Base-by-base conservation (phyloP, 2,329 filamentous ascomycete species). In the Rosellinia necatrix region DNA sequence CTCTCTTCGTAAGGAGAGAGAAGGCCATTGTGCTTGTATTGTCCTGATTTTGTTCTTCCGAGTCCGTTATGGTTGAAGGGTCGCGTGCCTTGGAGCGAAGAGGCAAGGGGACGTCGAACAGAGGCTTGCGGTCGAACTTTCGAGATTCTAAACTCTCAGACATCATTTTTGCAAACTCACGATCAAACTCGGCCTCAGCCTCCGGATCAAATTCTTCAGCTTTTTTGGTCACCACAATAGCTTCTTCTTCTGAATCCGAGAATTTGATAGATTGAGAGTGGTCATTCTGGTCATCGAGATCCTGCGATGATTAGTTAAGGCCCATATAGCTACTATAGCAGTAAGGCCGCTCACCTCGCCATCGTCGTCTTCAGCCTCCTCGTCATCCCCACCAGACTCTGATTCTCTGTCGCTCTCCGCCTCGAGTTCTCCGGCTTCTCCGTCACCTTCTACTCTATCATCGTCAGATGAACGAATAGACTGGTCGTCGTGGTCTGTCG, bases 91-190 rank as follows among this genome's bases (percentile, higher is more conserved):
- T 87, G 22, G 82, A 72, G 53, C 91, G 89, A 75, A 99, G 92
- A 0, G 94, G 94, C n/a, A 99, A 77, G 1, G 96, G 92, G n/a
- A 97, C 91, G 71, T 99, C 96, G 68, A 99, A 97, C 48, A 94
- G 82, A 24, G 90, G 86, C 75, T 96, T 97, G 60, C 94, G 90
- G 69, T 99, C 94, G 65, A 96, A 96, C 68, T 96, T 97, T 66
- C 94, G 86, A 4, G 93, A 96, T 65, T 99, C 94, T 67, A 96
- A 78, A 75, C 93, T 97, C 73, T 99, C 94, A 47, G 92, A 85
- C 93, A 99, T 97, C 85, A 99, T 90, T 74, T 96, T 97, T 32
- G 94, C 92, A 72, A 96, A 94, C 74, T 97, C 94, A 66, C 93
- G 90, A 70, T 99, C 96, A 71, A 99, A 99, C 37, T 99, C 94